Percentiles rank a stretch among this genome's conserved stretches.
phyloP scores from a whole-genome alignment of 2,329 filamentous ascomycete species.

The Fusarium sp. region DNA sequence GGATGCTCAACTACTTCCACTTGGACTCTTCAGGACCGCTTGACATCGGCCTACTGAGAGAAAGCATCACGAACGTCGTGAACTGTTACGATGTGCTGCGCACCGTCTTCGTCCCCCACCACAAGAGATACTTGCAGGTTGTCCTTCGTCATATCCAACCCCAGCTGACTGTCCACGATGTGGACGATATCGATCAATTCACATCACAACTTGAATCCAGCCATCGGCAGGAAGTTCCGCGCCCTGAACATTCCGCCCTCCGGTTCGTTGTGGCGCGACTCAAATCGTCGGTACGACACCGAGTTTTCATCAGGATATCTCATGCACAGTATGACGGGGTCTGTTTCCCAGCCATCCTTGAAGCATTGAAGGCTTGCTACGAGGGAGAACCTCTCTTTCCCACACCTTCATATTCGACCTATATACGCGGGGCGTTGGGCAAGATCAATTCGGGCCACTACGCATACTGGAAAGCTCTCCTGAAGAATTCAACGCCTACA shows the following conservation, averaged over 20 bases:
- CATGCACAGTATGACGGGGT: conserved; percentile 31
- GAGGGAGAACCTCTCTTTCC: conserved; percentile 12
- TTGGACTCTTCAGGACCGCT: conserved; percentile 12
- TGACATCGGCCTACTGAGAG: conserved; percentile 11
- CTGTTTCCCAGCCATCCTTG: conserved; percentile 27
- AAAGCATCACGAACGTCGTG: conserved; percentile 27
- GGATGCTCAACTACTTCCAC: conserved; percentile 34
- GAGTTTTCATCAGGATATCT: conserved; percentile 27
- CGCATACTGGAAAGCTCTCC: conserved; percentile 20
- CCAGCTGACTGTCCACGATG: conserved; percentile 8
- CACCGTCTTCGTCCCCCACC: conserved; percentile 26
- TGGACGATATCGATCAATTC: conserved; percentile 17
- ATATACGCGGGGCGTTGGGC: conserved; percentile 8
- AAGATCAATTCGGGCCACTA: background rate
- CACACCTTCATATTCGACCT: conserved; percentile 9
- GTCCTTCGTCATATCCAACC: conserved; percentile 23
- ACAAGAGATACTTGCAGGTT: conserved; percentile 22
- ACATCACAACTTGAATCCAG: conserved; percentile 1
- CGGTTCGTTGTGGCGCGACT: conserved; percentile 18
- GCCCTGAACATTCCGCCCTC: conserved; percentile 5
- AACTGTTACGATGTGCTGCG: conserved; percentile 28
- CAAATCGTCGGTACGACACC: conserved; percentile 12
- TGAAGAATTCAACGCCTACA: conserved; percentile 17
- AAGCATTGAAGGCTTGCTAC: conserved; percentile 4
- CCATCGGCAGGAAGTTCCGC: background rate